Evolutionary conservation across 2,329 filamentous ascomycete genomes (phyloP), one percentile per base, ranked within the genome.

Genomic region (Trichoderma oligosporum): DNA sequence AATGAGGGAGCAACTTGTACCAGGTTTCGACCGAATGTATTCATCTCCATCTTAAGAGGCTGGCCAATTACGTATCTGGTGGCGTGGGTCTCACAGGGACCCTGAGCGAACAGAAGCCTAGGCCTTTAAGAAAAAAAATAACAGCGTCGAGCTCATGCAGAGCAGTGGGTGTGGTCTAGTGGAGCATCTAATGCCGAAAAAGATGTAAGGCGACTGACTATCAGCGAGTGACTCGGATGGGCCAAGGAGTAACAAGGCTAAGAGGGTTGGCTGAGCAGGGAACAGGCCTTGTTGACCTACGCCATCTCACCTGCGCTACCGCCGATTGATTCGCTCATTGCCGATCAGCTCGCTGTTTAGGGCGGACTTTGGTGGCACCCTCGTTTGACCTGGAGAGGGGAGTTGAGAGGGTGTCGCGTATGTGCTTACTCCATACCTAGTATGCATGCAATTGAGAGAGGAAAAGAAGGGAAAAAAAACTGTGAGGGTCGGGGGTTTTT

Each of bases 241-340:
- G 31, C 42, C 42, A 56, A 24, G 33, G 35, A 36, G 33, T 16
- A 31, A 31, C 12, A 27, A 27, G 20, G 18, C 27, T 25, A 16
- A 20, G 38, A 44, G n/a, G 46, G n/a, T 47, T 5, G 27, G 12
- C 20, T 33, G 33, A 52, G 47, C 47, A 57, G 24, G 56, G 56
- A 57, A 57, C 45, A 57, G 47, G 47, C 39, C 56, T 52, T 39
- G 56, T 38, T 46, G 31, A 44, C 38, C 27, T 57, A 52, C 55
- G 55, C 55, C 55, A 46, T 57, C 46, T 22, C 33, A 42, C 29
- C 39, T 46, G 56, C 47, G 56, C 56, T 57, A 57, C 55, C 45
- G 47, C n/a, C 31, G 39, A 38, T 20, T 46, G 56, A 51, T 57
- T 45, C 39, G 56, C 47, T 29, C 56, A 57, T 16, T 57, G 56